A percentile compares a stretch with the other conserved stretches of the same genome.
phyloP scores from a whole-genome alignment of 176 grass and related monocot species.

The Musa acuminata region DNA sequence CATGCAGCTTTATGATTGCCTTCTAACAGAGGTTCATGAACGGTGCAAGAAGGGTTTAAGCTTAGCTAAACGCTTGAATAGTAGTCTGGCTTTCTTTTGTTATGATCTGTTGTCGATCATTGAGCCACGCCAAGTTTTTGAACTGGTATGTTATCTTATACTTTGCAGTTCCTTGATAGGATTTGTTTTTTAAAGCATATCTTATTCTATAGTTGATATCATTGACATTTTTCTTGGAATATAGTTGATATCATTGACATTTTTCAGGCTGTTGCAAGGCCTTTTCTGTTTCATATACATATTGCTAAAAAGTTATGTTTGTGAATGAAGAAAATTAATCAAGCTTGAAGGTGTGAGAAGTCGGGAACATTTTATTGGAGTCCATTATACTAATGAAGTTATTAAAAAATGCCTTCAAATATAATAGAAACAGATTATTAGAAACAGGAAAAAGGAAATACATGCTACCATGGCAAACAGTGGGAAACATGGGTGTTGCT shows the following conservation, averaged over 20 bases:
- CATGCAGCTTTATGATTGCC: constrained; percentile 95
- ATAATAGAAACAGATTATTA: no score
- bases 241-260: no score
- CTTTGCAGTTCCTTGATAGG: neutral
- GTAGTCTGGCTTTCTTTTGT: constrained; percentile 95
- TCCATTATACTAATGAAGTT: no score
- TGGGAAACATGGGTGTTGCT: no score
- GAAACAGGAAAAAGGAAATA: no score
- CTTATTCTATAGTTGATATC: neutral
- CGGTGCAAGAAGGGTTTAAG: constrained; percentile 97
- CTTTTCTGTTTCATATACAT: neutral
- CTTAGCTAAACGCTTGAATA: constrained; percentile 92
- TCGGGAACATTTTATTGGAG: no score
- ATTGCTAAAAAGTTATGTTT: no score
- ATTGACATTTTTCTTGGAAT: no score
- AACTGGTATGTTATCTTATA: constrained; percentile 54
- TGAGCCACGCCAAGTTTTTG: constrained; percentile 98
- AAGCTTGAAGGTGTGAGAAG: no score
- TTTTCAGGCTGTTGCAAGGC: neutral
- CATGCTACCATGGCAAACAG: no score
- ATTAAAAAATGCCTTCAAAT: no score
- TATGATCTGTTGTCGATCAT: constrained; percentile 91
- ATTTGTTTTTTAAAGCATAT: neutral
- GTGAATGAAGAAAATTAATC: no score
- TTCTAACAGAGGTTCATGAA: constrained; percentile 97